Percentiles rank a stretch among this genome's conserved stretches.
These are phyloP conservation scores for Staphylotrichum longicolle DNA, from an alignment of 495 filamentous ascomycete genomes.

Conservation along the genomic window DNA sequence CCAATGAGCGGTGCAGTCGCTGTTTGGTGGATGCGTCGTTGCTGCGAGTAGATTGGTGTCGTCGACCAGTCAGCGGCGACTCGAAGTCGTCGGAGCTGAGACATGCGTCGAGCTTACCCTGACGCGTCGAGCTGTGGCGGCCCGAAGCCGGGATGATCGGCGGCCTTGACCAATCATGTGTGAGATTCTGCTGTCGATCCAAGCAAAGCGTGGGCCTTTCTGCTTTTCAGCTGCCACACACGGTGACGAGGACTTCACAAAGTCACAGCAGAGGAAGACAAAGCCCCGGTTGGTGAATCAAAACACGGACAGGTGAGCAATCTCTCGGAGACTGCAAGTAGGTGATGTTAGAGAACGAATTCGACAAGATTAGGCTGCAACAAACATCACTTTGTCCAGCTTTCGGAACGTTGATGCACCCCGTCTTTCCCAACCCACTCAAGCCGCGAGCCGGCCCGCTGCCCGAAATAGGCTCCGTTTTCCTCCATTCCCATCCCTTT, in stretches of 20 bases:
- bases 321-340: too few relatives aligned
- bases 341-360: neutral
- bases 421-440: slow-evolving; percentile 7
- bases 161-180: slow-evolving; percentile 11
- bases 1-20: slow-evolving; percentile 15
- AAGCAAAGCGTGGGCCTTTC: neutral
- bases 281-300: too few relatives aligned
- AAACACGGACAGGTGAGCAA: too few relatives aligned
- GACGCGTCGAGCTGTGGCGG: slow-evolving; percentile 1
- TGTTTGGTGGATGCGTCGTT: neutral
- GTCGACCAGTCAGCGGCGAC: slow-evolving; percentile 8
- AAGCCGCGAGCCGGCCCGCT: neutral
- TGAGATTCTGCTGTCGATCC: neutral
- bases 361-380: neutral
- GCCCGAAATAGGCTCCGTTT: neutral
- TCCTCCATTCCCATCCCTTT: slow-evolving; percentile 25
- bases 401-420: neutral
- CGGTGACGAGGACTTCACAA: too few relatives aligned
- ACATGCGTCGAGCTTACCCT: slow-evolving; percentile 17
- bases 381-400: too few relatives aligned
- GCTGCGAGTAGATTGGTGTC: neutral
- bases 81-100: slow-evolving; percentile 16
- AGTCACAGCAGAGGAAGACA: too few relatives aligned
- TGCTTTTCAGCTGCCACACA: too few relatives aligned
- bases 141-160: slow-evolving; percentile 16